Base-by-base conservation (phyloP, 1,139 yeast genomes). In the Meyerozyma elateridarum region DNA sequence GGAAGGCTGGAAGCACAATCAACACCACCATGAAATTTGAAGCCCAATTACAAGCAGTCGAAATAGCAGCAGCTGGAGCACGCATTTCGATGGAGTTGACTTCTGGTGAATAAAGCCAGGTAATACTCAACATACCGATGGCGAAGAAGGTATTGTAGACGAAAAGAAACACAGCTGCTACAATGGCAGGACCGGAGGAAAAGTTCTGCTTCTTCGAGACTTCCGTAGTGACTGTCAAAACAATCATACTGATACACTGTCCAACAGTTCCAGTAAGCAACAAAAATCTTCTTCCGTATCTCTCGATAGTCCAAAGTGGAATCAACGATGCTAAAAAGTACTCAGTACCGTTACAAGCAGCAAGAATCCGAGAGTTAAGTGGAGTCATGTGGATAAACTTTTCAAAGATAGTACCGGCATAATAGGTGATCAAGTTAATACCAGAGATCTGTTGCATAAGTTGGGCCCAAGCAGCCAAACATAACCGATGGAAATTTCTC, bases 191-290 rank as follows among this genome's bases (percentile, higher is more conserved):
- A 11, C 12, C 9, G 8, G 14, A 18, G 8, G 27, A 24, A 5
- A 15, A 8, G 17, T 18, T 18, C 8, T 24, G 27, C 8, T 24
- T 24, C 8, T 24, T 18, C 6, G 27, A 24, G 4, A 24, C 27
- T 42, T 14, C 37, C 38, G 52, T 51, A 5, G 60, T 36, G 21
- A 49, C 51, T 2, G 62, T 56, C 30, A 59, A 49, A 13, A 56
- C 45, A 14, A 55, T 59, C 66, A 35, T 60, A 16, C 54, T 48
- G 9, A 53, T 22, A 15, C 61, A 53, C 49, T 70, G 63, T 40
- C 78, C 79, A 28, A 56, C 51, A 17, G 82, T 76, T 42, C 83
- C 83, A 41, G 58, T 56, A 32, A 76, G 48, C 42, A 76, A 51
- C 30, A 75, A 51, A 6, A 64, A 48, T 44, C 82, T 62, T 56